Evolutionary conservation across 768 basidiomycete genomes (phyloP).

Genomic region (Leccinum subtestaceum): DNA sequence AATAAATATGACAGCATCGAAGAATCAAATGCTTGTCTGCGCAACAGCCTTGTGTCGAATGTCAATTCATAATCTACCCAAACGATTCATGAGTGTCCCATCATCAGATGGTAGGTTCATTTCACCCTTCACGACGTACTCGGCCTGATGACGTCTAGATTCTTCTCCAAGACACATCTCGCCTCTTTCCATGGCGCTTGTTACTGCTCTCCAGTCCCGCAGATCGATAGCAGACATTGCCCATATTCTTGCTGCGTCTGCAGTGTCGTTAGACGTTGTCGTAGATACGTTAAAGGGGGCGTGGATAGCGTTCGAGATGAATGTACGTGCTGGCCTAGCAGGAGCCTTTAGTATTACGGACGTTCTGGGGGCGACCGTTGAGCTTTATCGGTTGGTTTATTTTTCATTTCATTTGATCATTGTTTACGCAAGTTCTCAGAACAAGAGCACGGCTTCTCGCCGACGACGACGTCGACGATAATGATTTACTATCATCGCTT

Average conservation of each 20-base stretch:
- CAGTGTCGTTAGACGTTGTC: conserved; percentile 41
- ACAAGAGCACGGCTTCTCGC: conserved; percentile 28
- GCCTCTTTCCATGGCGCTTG: conserved; percentile 24
- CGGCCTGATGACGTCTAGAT: conserved; percentile 27
- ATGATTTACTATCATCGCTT: conserved; percentile 41
- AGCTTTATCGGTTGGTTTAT: conserved; percentile 34
- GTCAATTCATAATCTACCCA: conserved; percentile 46
- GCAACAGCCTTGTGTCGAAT: conserved; percentile 46
- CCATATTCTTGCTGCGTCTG: conserved; percentile 48
- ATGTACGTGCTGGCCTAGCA: conserved; percentile 36
- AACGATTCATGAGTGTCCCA: conserved; percentile 16
- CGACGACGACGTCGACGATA: conserved; percentile 33
- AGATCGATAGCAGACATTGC: conserved; percentile 58
- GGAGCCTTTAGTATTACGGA: conserved; percentile 44
- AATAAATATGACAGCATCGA: conserved; percentile 52
- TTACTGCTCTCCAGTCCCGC: conserved; percentile 47
- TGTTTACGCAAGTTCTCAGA: conserved; percentile 25
- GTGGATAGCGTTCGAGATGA: conserved; percentile 44
- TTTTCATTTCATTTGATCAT: not conserved
- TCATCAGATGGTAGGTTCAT: conserved; percentile 18
- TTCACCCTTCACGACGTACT: not conserved
- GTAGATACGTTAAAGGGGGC: conserved; percentile 46
- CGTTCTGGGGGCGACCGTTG: conserved; percentile 47
- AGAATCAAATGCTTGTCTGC: conserved; percentile 56
- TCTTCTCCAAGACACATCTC: conserved; percentile 26